Evolutionary conservation across 1,139 yeast species (phyloP).

Genomic region (Saccharomyces hybrid): DNA sequence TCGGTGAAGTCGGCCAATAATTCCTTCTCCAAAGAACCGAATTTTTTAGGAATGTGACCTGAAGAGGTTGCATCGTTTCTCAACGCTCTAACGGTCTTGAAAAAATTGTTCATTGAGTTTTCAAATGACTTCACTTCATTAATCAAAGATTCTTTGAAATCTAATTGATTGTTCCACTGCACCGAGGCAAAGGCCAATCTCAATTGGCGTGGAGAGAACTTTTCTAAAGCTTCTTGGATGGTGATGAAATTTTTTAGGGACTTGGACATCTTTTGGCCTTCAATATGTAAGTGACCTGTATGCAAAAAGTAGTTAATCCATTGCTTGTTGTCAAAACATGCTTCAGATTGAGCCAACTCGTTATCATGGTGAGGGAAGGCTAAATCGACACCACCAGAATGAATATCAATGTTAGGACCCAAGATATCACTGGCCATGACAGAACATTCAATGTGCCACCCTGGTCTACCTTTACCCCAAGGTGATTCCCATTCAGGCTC

Average conservation of each 20-base stretch:
- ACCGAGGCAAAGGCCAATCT: conserved; percentile 84
- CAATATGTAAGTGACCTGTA: conserved; percentile 94
- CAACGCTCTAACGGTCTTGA: conserved; percentile 75
- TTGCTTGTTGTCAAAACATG: conserved; percentile 77
- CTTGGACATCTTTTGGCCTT: conserved; percentile 97
- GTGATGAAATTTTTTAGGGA: conserved; percentile 91
- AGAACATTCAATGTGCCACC: conserved; percentile 99
- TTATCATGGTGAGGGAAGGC: conserved; percentile 99
- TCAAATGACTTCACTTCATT: conserved; percentile 73
- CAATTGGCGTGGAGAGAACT: conserved; percentile 68
- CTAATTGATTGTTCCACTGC: conserved; percentile 88
- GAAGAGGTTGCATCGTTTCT: conserved; percentile 41
- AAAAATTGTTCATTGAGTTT: conserved; percentile 67
- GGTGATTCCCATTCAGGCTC: conserved; percentile 95
- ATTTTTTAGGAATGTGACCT: conserved; percentile 44
- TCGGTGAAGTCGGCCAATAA: conserved; percentile 45
- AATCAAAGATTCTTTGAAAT: conserved; percentile 75
- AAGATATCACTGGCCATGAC: conserved; percentile 93
- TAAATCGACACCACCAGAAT: conserved; percentile 93
- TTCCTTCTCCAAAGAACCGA: conserved; percentile 45
- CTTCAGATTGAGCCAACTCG: conserved; percentile 95
- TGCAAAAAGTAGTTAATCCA: conserved; percentile 97
- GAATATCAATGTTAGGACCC: conserved; percentile 83
- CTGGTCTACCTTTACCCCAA: conserved; percentile 98
- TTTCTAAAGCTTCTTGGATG: conserved; percentile 76